Conservation (phyloP, 805 yeast genomes). For the Nakazawaea pomicola region DNA sequence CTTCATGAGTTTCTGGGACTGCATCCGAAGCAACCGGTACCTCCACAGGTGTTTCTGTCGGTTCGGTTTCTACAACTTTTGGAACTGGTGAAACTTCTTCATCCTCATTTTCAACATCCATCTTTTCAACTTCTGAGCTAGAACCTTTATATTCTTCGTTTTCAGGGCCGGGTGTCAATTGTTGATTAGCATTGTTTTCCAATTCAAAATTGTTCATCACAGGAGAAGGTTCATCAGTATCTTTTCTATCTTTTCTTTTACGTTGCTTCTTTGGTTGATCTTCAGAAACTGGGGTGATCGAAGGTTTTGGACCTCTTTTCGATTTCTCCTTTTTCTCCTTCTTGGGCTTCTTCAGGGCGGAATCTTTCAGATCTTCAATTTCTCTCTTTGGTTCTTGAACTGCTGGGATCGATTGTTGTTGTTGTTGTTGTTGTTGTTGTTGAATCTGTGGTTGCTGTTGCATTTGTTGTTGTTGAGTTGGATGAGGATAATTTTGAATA, state of each 20-base stretch:
- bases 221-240: conserved; percentile 2
- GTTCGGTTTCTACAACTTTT: neutral
- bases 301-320: conserved; percentile 6
- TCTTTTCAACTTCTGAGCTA: neutral
- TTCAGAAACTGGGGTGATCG: conserved; percentile 6
- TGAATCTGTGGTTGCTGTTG: too few species aligned
- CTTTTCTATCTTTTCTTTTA: conserved; percentile 7
- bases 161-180: conserved; percentile 3
- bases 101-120: conserved; percentile 4
- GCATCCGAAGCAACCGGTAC: neutral
- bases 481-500: conserved; percentile 1
- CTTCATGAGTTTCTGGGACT: conserved; percentile 1
- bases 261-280: conserved; percentile 9
- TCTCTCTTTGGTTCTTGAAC: conserved; percentile 12
- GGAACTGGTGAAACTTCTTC: too few species aligned
- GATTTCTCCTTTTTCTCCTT: conserved; percentile 12
- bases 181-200: neutral
- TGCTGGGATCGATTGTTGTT: conserved; percentile 1
- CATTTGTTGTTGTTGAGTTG: conserved; percentile 5
- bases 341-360: conserved; percentile 6
- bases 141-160: conserved; percentile 4
- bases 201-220: conserved; percentile 4
- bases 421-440: conserved; percentile 8
- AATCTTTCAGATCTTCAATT: conserved; percentile 10
- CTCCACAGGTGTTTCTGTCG: conserved; percentile 1